Conservation (phyloP, 768 basidiomycete species). For the Mycena epipterygia region DNA sequence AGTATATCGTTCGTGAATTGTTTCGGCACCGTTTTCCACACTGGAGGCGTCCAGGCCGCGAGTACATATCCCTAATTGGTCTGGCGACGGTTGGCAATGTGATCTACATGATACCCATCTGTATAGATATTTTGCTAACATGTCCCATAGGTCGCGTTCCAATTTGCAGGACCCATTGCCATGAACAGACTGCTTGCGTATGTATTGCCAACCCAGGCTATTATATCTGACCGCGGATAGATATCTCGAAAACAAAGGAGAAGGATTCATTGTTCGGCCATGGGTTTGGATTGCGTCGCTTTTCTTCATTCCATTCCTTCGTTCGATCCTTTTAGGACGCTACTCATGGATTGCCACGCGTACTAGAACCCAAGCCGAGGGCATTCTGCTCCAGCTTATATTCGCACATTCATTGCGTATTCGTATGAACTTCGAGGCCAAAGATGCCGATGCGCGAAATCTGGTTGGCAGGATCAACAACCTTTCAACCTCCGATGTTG, state of each 20-base stretch:
- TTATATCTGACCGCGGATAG: constrained; percentile 15
- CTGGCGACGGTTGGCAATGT: constrained; percentile 15
- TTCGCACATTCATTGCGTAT: constrained; percentile 56
- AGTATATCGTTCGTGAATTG: constrained; percentile 16
- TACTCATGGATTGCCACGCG: constrained; percentile 50
- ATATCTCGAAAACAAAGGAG: constrained; percentile 40
- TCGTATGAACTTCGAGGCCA: constrained; percentile 55
- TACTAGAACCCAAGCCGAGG: constrained; percentile 30
- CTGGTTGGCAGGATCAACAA: constrained; percentile 75
- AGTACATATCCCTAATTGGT: constrained; percentile 2
- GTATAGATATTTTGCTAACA: not conserved
- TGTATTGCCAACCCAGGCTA: constrained; percentile 1
- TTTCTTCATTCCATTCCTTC: constrained; percentile 50
- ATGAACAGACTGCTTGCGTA: constrained; percentile 57
- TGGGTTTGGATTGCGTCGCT: constrained; percentile 62
- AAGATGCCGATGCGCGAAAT: constrained; percentile 42
- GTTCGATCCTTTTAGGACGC: constrained; percentile 54
- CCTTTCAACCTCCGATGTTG: constrained; percentile 66
- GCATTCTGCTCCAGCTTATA: constrained; percentile 34
- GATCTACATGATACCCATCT: not conserved
- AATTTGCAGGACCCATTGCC: constrained; percentile 50
- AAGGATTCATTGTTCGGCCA: constrained; percentile 49
- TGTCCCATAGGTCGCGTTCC: constrained; percentile 1
- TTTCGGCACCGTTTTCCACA: not conserved
- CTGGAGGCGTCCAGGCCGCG: constrained; percentile 4